Evolutionary conservation across 2,329 filamentous ascomycete genomes (phyloP), one percentile per base, ranked within the genome.

Genomic region (Pseudogymnoascus sp.): DNA sequence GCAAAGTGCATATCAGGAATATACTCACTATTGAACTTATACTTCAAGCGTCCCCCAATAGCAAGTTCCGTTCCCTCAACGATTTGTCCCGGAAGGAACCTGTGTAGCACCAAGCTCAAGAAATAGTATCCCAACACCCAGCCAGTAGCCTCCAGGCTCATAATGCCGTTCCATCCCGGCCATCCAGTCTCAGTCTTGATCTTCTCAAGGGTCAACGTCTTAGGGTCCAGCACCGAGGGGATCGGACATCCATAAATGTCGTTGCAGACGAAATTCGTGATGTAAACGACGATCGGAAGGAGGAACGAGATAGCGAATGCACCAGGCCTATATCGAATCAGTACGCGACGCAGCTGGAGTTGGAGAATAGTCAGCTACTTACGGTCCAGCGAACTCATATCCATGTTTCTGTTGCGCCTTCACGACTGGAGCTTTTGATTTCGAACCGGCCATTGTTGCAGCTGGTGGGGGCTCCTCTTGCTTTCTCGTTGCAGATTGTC

Each of bases 171-270:
- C 59, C 92, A 73, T 35, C 92, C 92, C 0, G 88, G 89, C 91
- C 92, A 96, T 68, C 89, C 91, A 45, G 91, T 84, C 71, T 97
- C 91, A 62, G 79, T 73, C 78, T 93, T 94, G 68, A 97, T 78
- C 69, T 84, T 83, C 19, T 87, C 83, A 58, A 92, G 78, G 42
- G 86, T 86, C 64, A 96, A 77, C 7, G 84, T 88, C 62, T 82
- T 86, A 33, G 90, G 92, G 67, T 82, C 81, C 38, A 96, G 82
- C 7, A 93, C 80, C 3, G 90, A 91, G 3, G 92, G 91, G 2
- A 90, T 87, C 55, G 93, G 94, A 72, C 94, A 97, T 63, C 94
- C 93, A 7, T 91, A 88, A 66, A 95, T 80, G 74, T 97, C 92
- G 77, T 97, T 97, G 82, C 93, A 97, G 70, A 88, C 80, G 72